A percentile compares a stretch with the other conserved stretches of the same genome.
Conservation (phyloP, 352 stramenopile genomes). For the Globisporangium nunn region DNA sequence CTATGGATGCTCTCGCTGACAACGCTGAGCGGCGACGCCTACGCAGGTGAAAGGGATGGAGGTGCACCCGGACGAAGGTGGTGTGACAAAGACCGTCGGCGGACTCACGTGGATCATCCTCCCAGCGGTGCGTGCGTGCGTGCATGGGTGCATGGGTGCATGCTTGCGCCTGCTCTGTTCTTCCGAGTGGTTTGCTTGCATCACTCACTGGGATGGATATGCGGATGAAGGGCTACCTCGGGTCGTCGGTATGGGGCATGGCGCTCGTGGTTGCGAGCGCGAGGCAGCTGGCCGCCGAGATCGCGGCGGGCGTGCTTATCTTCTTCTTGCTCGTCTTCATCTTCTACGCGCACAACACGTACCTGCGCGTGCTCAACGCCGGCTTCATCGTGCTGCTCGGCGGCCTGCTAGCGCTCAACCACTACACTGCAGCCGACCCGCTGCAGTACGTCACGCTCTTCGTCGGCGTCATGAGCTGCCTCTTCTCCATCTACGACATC, state of each 20-base stretch:
- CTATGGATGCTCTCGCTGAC: not conserved
- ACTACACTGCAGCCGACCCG: slow-evolving; percentile 52
- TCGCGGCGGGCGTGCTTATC: slow-evolving; percentile 78
- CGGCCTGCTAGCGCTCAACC: slow-evolving; percentile 63
- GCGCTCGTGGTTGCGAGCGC: slow-evolving; percentile 69
- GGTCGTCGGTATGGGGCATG: slow-evolving; percentile 85
- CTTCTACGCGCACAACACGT: slow-evolving; percentile 83
- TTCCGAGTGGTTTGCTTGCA: too few species aligned
- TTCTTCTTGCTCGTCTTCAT: slow-evolving; percentile 85
- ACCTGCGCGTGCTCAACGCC: slow-evolving; percentile 70
- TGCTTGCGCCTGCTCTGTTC: not conserved
- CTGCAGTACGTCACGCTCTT: slow-evolving; percentile 86
- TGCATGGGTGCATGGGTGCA: too few species aligned
- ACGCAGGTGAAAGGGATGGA: slow-evolving; percentile 81
- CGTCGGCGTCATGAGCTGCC: slow-evolving; percentile 87
- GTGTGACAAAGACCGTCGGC: slow-evolving; percentile 78
- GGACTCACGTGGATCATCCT: slow-evolving; percentile 69
- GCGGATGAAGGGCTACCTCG: slow-evolving; percentile 64
- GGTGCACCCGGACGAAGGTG: slow-evolving; percentile 83
- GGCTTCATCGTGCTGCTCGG: slow-evolving; percentile 81
- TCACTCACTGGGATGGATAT: not conserved
- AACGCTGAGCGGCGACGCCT: too few species aligned
- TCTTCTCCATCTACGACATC: slow-evolving; percentile 90
- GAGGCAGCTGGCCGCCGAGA: slow-evolving; percentile 45
- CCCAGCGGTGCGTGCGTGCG: slow-evolving; percentile 35